These are phyloP conservation scores for Sarocladiaceae sp. DNA, from an alignment of 2,329 filamentous ascomycete species.

Conservation along the genomic window DNA sequence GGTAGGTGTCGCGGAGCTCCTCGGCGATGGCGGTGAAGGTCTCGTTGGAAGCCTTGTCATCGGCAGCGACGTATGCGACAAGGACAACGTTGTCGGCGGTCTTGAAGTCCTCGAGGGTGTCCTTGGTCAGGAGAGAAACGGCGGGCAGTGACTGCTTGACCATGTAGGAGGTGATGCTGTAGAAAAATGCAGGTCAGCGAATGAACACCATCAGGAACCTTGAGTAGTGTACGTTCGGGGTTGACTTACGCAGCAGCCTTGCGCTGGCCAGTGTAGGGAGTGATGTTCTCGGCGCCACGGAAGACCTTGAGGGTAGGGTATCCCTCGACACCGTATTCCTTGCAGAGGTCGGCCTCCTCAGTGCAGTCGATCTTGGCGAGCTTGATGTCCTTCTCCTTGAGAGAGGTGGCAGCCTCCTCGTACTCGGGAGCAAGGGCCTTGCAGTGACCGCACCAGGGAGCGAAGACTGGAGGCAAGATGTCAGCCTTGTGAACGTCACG, in stretches of 20 bases:
- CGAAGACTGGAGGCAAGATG: conserved; percentile 60
- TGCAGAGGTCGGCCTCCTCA: conserved; percentile 86
- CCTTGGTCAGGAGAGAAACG: conserved; percentile 74
- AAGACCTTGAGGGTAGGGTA: conserved; percentile 99
- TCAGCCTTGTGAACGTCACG: conserved; percentile 32
- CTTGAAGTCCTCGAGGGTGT: conserved; percentile 93
- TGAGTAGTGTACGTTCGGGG: not conserved
- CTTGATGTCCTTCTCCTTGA: conserved; percentile 84
- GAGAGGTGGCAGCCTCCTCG: conserved; percentile 74
- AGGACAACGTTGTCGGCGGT: conserved; percentile 94
- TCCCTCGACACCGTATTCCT: conserved; percentile 84
- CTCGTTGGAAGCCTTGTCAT: conserved; percentile 80
- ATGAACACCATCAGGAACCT: not conserved
- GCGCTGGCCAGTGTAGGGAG: conserved; percentile 80
- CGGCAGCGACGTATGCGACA: conserved; percentile 75
- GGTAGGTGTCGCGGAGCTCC: conserved; percentile 78
- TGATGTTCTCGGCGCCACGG: conserved; percentile 76
- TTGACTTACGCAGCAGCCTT: conserved; percentile 67
- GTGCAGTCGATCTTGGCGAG: conserved; percentile 92
- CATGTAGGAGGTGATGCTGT: conserved; percentile 77
- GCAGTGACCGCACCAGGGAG: conserved; percentile 97
- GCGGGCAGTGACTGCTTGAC: conserved; percentile 94
- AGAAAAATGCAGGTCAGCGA: conserved; percentile 15
- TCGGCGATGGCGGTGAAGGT: conserved; percentile 71
- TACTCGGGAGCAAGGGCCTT: conserved; percentile 94